Evolutionary conservation across 2,329 filamentous ascomycete genomes (phyloP).

Genomic region (Botrytis squamosa): DNA sequence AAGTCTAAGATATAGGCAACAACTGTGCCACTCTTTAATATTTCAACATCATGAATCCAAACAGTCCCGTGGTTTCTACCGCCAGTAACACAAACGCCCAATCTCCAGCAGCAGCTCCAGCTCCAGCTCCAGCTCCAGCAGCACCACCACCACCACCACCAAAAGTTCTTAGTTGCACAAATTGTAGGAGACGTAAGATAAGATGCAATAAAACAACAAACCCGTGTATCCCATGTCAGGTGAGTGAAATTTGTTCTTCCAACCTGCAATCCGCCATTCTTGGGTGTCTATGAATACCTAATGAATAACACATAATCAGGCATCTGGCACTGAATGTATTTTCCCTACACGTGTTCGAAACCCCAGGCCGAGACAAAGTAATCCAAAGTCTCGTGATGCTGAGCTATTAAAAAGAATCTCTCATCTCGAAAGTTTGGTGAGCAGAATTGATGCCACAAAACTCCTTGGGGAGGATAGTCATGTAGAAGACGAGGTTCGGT

Average conservation of each 20-base stretch:
- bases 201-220: slow-evolving; percentile 22
- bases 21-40: background rate
- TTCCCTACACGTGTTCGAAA: slow-evolving; percentile 21
- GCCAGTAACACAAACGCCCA: background rate
- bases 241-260: background rate
- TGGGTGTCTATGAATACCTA: no score
- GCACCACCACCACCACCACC: background rate
- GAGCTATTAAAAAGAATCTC: slow-evolving; percentile 24
- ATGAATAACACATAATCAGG: slow-evolving; percentile 1
- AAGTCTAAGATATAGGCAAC: background rate
- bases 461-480: background rate
- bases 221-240: slow-evolving; percentile 22
- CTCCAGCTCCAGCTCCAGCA: background rate
- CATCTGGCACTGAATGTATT: slow-evolving; percentile 16
- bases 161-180: slow-evolving; percentile 23
- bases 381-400: slow-evolving; percentile 19
- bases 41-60: slow-evolving; percentile 8
- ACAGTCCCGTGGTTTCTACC: background rate
- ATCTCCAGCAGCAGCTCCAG: background rate
- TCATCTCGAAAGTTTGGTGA: slow-evolving; percentile 22
- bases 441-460: slow-evolving; percentile 20
- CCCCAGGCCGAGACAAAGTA: slow-evolving; percentile 5
- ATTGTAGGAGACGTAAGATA: slow-evolving; percentile 22
- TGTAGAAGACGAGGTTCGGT: background rate
- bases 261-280: background rate